Evolutionary conservation across 192 early-diverging fungal genomes (phyloP), one percentile per base, ranked within the genome.

Genomic region (Podochytrium sp.): DNA sequence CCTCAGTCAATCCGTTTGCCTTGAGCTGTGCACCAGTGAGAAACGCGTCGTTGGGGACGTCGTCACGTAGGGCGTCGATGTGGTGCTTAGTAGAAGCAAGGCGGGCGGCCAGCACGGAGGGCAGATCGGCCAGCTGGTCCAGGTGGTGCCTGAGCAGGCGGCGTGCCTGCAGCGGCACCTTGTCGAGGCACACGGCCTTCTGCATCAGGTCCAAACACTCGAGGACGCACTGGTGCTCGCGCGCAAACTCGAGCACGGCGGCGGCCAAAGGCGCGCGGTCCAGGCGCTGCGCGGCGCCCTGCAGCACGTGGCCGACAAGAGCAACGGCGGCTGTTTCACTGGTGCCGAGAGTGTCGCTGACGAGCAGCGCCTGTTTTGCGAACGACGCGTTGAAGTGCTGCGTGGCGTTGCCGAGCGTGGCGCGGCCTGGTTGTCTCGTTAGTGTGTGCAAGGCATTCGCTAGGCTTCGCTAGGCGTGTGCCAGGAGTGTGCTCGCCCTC

Each of bases 261-360:
- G 37, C 34, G 25, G 60, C 67, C 14, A 76, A 51, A 12, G 69
- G 32, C 6, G 37, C 61, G 5, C 55, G 30, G 40, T 75, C 55
- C 50, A 18, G 74, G 50, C 18, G 55, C 25, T 37, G 75, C 73
- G 57, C 53, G 4, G 51, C 61, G 47, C 51, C 42, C 37, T 42
- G 57, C 20, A 43, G 12, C 2, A 75, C 58, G 30, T 52, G 61
- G 37, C 49, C 84, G 43, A 87, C 90, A 35, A 95, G 78, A 5
- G 86, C 78, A 2, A 92, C 85, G 3, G 94, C 95, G 12, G 86
- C 68, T 63, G 89, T 82, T 74, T 96, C 95, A 79, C 92, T 89
- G 49, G 96, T 83, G 29, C 90, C 84, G 33, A 98, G 81, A 66
- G 93, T 84, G 76, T 95, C 93, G 1, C 93, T 92, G 35, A 98